Base-by-base conservation (phyloP, 371 early-diverging fungal species). In the Actinomortierella ambigua region DNA sequence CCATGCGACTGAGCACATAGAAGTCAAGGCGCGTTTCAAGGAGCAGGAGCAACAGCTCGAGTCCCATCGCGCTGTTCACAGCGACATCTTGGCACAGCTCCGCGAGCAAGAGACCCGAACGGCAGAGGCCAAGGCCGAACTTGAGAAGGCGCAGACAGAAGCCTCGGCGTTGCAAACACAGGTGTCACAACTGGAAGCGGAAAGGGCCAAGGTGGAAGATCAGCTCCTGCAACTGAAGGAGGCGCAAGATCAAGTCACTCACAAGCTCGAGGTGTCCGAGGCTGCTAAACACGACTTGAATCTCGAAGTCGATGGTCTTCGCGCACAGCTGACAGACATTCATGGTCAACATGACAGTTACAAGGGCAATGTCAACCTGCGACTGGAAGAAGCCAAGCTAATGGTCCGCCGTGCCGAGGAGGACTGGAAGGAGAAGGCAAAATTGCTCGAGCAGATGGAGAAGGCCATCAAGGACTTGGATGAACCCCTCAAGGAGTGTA, bases 371-470 rank as follows among this genome's bases (percentile, higher is more conserved):
- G 80, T 85, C 42, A 76, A 82, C 23, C 57, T 60, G 20, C 63
- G 76, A 11, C 65, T 82, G 43, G 77, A 79, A 17, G 83, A 86
- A 52, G 63, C 61, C 50, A 78, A 69, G 75, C 81, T n/a, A 4
- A 85, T 85, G 85, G 82, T 85, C 1, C 67, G 67, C 2, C 68
- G 78, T 20, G 83, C 84, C 6, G 80, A 84, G 57, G 79, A 78
- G 22, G 81, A 82, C 28, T 85, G 85, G 85, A 76, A 57, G 46
- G 67, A 73, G 28, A 73, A 73, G 43, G 66, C 73, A 0, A 55
- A 63, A 23, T 48, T 66, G 1, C 40, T 73, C 29, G 67, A 63
- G 14, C 66, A 66, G 40, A 63, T 55, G 50, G 67, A 66, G 23
- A 57, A 57, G 34, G 63, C 57, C 9, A 66, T 48, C 22, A 59